phyloP scores from a whole-genome alignment of 768 basidiomycete species.

The Tephrocybe sp. region DNA sequence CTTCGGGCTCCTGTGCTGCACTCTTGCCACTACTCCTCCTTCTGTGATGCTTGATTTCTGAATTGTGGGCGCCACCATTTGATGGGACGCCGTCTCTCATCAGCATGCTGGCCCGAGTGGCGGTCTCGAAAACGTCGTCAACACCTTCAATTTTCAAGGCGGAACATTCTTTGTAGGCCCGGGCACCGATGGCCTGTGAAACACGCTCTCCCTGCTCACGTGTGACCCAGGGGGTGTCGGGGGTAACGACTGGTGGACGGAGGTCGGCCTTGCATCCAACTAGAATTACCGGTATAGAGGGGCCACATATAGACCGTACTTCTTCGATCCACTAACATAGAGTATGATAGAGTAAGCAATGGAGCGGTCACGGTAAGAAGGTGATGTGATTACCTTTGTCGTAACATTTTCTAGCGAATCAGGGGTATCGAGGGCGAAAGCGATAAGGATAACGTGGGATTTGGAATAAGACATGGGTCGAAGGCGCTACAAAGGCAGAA shows the following conservation, averaged over 20 bases:
- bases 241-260: constrained; percentile 53
- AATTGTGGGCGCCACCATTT: constrained; percentile 34
- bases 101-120: constrained; percentile 94
- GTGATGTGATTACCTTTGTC: constrained; percentile 61
- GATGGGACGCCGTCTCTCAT: constrained; percentile 81
- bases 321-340: constrained; percentile 91
- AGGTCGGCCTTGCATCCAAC: constrained; percentile 97
- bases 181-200: constrained; percentile 82
- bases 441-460: constrained; percentile 98
- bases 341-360: constrained; percentile 16
- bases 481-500: constrained; percentile 55
- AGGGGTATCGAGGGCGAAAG: constrained; percentile 93
- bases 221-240: constrained; percentile 55
- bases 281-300: constrained; percentile 87
- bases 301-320: constrained; percentile 94
- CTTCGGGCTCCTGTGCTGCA: constrained; percentile 39
- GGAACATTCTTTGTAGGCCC: constrained; percentile 93
- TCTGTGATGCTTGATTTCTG: constrained; percentile 44
- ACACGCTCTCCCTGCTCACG: constrained; percentile 79
- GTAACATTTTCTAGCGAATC: constrained; percentile 96
- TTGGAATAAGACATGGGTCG: constrained; percentile 97
- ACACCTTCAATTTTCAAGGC: constrained; percentile 89
- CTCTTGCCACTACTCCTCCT: constrained; percentile 50
- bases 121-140: constrained; percentile 96
- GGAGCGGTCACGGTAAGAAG: constrained; percentile 1